phyloP scores from a whole-genome alignment of 2,329 filamentous ascomycete species.

The Seiridium cupressi region DNA sequence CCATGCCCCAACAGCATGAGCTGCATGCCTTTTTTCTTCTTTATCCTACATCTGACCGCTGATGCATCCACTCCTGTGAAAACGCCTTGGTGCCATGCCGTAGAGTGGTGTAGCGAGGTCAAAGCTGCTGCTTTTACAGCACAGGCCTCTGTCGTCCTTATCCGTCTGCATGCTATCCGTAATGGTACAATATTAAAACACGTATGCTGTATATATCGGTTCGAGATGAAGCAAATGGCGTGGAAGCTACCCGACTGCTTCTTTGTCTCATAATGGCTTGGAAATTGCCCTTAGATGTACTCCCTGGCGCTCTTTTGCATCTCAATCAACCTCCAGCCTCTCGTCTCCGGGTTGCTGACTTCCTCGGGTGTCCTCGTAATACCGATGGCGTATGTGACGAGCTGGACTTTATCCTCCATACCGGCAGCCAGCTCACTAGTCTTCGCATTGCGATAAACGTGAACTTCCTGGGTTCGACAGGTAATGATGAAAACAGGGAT shows the following conservation, averaged over 20 bases:
- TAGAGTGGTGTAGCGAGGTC: slow-evolving; percentile 26
- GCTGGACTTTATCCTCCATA: slow-evolving; percentile 98
- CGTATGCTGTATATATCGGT: slow-evolving; percentile 13
- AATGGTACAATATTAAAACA: slow-evolving; percentile 28
- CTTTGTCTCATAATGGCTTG: not conserved
- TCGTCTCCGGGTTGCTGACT: slow-evolving; percentile 93
- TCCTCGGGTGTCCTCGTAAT: slow-evolving; percentile 93
- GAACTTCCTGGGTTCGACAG: slow-evolving; percentile 94
- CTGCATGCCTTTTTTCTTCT: slow-evolving; percentile 15
- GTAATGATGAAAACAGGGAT: slow-evolving; percentile 97
- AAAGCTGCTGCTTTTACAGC: not conserved
- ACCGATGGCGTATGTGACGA: slow-evolving; percentile 97
- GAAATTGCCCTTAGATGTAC: slow-evolving; percentile 51
- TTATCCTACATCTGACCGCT: slow-evolving; percentile 23
- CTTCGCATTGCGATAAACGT: slow-evolving; percentile 94
- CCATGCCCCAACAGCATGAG: slow-evolving; percentile 12
- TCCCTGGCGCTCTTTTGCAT: slow-evolving; percentile 97
- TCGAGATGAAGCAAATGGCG: slow-evolving; percentile 8
- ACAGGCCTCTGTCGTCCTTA: not conserved
- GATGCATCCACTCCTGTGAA: slow-evolving; percentile 16
- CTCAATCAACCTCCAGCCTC: slow-evolving; percentile 96
- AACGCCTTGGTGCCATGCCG: slow-evolving; percentile 22
- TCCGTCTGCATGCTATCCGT: slow-evolving; percentile 13
- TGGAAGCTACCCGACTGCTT: slow-evolving; percentile 5
- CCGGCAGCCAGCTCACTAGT: slow-evolving; percentile 85